phyloP scores from a whole-genome alignment of 2,329 filamentous ascomycete genomes.

The Blumeria hordei region DNA sequence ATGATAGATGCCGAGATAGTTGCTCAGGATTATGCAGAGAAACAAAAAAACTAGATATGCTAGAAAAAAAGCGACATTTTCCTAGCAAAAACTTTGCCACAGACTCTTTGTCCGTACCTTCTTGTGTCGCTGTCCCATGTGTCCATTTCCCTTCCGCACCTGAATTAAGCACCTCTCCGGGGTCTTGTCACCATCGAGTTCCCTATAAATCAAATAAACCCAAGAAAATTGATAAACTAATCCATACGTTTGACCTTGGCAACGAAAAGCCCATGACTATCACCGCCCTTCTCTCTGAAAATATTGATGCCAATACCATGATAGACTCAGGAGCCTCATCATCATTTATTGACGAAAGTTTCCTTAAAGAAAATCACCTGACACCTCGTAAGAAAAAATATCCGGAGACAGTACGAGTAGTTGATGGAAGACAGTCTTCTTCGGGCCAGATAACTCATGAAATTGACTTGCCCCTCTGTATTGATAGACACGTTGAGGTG shows the following conservation, averaged over 20 bases:
- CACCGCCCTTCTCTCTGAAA: background rate
- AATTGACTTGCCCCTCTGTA: background rate
- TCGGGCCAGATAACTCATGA: background rate
- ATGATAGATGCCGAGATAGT: background rate
- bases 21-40: too few relatives aligned
- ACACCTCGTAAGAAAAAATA: background rate
- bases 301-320: background rate
- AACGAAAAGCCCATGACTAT: background rate
- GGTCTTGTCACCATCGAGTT: background rate
- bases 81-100: too few relatives aligned
- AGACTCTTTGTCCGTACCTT: background rate
- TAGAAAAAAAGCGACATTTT: constrained; percentile 1
- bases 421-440: background rate
- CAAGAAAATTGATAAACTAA: background rate
- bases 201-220: background rate
- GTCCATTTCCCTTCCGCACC: background rate
- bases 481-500: background rate
- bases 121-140: background rate
- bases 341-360: background rate
- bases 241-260: background rate
- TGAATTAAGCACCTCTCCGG: background rate
- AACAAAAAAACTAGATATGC: background rate
- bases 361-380: background rate
- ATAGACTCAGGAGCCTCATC: background rate
- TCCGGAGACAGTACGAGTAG: background rate